These are phyloP conservation scores for Neurospora sp. DNA, from an alignment of 2,329 filamentous ascomycete species.

Conservation along the genomic window DNA sequence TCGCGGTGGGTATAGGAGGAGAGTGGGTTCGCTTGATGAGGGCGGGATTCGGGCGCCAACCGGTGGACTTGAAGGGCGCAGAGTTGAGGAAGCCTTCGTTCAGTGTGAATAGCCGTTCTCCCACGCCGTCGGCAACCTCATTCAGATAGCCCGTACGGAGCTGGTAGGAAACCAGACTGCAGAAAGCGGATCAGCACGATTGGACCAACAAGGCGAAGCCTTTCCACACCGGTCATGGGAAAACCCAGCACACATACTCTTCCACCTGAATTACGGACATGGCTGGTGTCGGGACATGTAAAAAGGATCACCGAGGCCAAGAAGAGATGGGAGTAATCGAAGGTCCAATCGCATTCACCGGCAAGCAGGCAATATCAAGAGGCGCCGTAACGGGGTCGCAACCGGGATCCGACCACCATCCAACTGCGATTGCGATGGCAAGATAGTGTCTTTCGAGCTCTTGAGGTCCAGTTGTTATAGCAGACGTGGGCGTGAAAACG, in stretches of 20 bases:
- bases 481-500: neutral
- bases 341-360: neutral
- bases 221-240: neutral
- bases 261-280: slow-evolving; percentile 37
- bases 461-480: neutral
- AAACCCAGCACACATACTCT: slow-evolving; percentile 24
- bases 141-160: slow-evolving; percentile 71
- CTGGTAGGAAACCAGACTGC: slow-evolving; percentile 71
- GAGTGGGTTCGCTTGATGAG: slow-evolving; percentile 78
- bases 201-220: neutral
- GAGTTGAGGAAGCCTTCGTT: slow-evolving; percentile 73
- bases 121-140: slow-evolving; percentile 72
- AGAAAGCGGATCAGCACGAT: slow-evolving; percentile 7
- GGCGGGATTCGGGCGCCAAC: slow-evolving; percentile 64
- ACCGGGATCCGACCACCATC: neutral
- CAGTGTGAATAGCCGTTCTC: slow-evolving; percentile 72
- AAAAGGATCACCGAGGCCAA: neutral
- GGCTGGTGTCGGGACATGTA: slow-evolving; percentile 2
- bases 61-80: slow-evolving; percentile 70
- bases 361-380: neutral
- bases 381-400: neutral
- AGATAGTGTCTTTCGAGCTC: neutral
- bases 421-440: neutral
- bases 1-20: slow-evolving; percentile 72
- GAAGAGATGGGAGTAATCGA: neutral